A percentile compares a stretch with the other conserved stretches of the same genome.
phyloP scores from a whole-genome alignment of 352 stramenopile genomes.

The Peronospora farinosa region DNA sequence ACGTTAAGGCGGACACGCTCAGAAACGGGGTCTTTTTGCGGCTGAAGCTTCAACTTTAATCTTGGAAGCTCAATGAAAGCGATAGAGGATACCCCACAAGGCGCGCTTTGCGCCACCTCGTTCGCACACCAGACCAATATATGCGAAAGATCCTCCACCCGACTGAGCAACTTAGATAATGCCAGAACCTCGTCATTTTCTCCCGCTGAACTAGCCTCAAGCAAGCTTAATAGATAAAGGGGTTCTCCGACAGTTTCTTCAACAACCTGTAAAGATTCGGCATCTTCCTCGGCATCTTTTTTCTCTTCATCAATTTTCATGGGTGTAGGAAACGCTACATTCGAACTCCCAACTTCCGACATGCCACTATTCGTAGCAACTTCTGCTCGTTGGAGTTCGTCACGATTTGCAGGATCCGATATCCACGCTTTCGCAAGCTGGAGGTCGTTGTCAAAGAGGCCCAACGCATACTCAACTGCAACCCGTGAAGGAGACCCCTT shows the following conservation, averaged over 20 bases:
- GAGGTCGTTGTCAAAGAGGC: slow-evolving; percentile 57
- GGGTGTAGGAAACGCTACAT: slow-evolving; percentile 12
- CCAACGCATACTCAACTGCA: slow-evolving; percentile 55
- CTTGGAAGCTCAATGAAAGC: slow-evolving; percentile 95
- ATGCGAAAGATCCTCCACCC: slow-evolving; percentile 95
- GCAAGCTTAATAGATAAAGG: slow-evolving; percentile 92
- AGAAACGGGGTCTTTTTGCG: slow-evolving; percentile 41
- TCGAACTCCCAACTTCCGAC: neutral
- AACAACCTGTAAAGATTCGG: slow-evolving; percentile 49
- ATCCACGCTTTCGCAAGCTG: slow-evolving; percentile 65
- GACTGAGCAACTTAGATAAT: slow-evolving; percentile 87
- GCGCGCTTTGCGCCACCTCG: slow-evolving; percentile 6
- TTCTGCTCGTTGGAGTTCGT: slow-evolving; percentile 65
- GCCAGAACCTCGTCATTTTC: slow-evolving; percentile 35
- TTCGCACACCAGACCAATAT: slow-evolving; percentile 93
- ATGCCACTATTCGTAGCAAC: slow-evolving; percentile 1
- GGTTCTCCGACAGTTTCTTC: slow-evolving; percentile 56
- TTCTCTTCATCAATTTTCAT: slow-evolving; percentile 53
- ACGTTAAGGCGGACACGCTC: slow-evolving; percentile 55
- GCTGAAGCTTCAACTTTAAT: slow-evolving; percentile 93
- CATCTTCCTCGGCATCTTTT: slow-evolving; percentile 39
- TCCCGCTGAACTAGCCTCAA: slow-evolving; percentile 60
- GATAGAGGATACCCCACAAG: slow-evolving; percentile 49
- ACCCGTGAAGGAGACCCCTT: slow-evolving; percentile 42
- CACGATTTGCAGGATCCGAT: slow-evolving; percentile 42